These are phyloP conservation scores for Yamadazyma sp. DNA, from an alignment of 805 yeast species.

Conservation along the genomic window DNA sequence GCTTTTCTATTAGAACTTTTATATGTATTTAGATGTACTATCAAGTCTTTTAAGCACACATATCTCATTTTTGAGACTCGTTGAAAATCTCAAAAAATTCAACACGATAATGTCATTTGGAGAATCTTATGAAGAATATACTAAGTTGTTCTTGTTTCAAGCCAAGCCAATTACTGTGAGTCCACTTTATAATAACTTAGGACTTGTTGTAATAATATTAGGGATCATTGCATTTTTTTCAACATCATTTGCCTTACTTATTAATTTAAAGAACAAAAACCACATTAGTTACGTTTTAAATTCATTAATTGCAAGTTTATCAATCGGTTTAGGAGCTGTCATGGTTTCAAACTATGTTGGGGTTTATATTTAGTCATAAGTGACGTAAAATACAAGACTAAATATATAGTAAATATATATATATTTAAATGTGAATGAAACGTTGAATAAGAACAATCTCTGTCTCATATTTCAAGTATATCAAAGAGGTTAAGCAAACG, in stretches of 20 bases:
- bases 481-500: no score
- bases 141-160: slow-evolving; percentile 17
- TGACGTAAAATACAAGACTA: background rate
- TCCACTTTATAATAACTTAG: slow-evolving; percentile 13
- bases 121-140: slow-evolving; percentile 25
- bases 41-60: no score
- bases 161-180: slow-evolving; percentile 23
- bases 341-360: slow-evolving; percentile 41
- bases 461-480: no score
- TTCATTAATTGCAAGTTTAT: slow-evolving; percentile 32
- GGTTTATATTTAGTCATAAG: slow-evolving; percentile 30
- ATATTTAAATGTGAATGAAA: no score
- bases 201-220: slow-evolving; percentile 19
- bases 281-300: slow-evolving; percentile 24
- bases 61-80: slow-evolving; percentile 3
- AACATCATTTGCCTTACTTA: slow-evolving; percentile 26
- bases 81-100: slow-evolving; percentile 3
- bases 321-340: slow-evolving; percentile 37
- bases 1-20: no score
- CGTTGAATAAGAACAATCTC: no score
- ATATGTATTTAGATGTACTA: no score
- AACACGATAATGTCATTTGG: slow-evolving; percentile 17
- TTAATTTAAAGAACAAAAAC: slow-evolving; percentile 23
- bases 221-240: slow-evolving; percentile 27
- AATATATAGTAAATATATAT: no score